Evolutionary conservation across 164 flowering plant genomes (phyloP).

Genomic region (Magnolia changhungtana): DNA sequence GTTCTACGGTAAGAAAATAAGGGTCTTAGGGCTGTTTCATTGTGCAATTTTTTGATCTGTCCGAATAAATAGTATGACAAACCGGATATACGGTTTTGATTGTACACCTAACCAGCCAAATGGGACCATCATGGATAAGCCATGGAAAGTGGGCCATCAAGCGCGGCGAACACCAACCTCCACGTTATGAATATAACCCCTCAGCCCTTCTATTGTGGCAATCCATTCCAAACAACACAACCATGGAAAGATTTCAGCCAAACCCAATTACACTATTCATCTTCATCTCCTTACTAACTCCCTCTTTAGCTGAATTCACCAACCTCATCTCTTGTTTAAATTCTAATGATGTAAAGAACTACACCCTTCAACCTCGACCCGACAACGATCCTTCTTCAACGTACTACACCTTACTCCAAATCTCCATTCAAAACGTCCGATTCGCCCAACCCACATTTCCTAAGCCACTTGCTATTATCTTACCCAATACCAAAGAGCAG

Average conservation of each 20-base stretch:
- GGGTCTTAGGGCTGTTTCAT: no score
- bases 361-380: not conserved
- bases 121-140: no score
- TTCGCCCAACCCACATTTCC: constrained; percentile 14
- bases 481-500: constrained; percentile 21
- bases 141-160: no score
- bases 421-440: constrained; percentile 28
- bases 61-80: no score
- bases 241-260: constrained; percentile 1
- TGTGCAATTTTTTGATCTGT: no score
- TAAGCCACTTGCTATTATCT: constrained; percentile 19
- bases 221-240: not conserved
- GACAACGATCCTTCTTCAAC: not conserved
- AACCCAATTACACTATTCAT: not conserved
- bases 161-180: no score
- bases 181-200: no score
- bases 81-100: no score
- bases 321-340: not conserved
- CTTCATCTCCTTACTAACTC: not conserved
- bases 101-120: no score
- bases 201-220: no score
- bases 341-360: not conserved
- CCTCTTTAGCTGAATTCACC: not conserved
- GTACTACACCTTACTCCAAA: constrained; percentile 14
- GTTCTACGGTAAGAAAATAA: no score